phyloP scores from a whole-genome alignment of 805 yeast genomes.

The Candida pseudoglaebosa region DNA sequence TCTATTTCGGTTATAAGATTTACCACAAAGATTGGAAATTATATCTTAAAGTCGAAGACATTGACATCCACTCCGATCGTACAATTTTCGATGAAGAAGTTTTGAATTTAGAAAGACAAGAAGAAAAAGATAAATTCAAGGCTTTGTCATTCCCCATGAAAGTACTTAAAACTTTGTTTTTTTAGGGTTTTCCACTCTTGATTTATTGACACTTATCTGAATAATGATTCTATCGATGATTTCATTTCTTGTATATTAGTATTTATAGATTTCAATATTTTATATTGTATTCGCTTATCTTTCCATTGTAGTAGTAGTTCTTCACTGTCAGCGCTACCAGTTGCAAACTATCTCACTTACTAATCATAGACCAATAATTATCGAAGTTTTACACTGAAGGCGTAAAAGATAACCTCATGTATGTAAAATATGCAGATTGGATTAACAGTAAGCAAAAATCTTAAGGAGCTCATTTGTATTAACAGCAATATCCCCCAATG shows the following conservation, averaged over 20 bases:
- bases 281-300: background rate
- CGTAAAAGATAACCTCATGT: too few species aligned
- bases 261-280: background rate
- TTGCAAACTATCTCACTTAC: too few species aligned
- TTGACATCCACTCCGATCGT: constrained; percentile 28
- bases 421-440: too few species aligned
- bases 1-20: constrained; percentile 32
- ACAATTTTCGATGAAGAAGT: constrained; percentile 33
- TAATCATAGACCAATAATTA: background rate
- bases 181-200: background rate
- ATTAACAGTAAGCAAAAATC: too few species aligned
- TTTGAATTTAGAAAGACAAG: constrained; percentile 26
- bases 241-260: background rate
- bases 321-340: too few species aligned
- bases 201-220: background rate
- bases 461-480: too few species aligned
- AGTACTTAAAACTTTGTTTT: constrained; percentile 12
- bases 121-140: constrained; percentile 18
- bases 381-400: background rate
- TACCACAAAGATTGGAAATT: constrained; percentile 28
- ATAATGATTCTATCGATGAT: constrained; percentile 1
- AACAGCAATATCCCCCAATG: too few species aligned
- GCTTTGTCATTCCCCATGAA: constrained; percentile 16
- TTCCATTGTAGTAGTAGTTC: too few species aligned
- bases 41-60: constrained; percentile 22